Conservation (phyloP, 116 monocot genomes). For the Dioscorea cayenensis region DNA sequence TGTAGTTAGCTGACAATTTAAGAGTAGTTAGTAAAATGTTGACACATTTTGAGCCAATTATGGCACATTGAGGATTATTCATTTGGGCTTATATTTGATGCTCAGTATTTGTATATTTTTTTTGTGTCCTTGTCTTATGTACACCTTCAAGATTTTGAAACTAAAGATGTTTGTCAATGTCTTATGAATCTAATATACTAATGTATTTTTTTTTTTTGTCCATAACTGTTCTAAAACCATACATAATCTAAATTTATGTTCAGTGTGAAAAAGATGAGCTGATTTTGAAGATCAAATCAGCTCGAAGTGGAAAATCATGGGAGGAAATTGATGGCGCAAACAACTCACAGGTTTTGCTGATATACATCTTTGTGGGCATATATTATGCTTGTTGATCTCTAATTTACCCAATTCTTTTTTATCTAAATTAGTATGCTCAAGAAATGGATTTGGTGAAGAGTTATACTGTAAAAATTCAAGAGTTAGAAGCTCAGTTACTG, state of each 20-base stretch:
- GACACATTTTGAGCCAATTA: not conserved
- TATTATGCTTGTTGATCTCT: not conserved
- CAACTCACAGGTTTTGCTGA: conserved; percentile 39
- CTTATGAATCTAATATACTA: not conserved
- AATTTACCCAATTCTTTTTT: not conserved
- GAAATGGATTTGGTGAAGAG: conserved; percentile 53
- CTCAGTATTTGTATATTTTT: not conserved
- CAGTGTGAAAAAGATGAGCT: conserved; percentile 88
- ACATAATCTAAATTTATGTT: not conserved
- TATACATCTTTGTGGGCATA: not conserved
- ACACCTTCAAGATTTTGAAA: not conserved
- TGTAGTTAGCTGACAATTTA: too few relatives aligned
- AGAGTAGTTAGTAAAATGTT: too few relatives aligned
- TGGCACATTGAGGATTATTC: not conserved
- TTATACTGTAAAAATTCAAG: conserved; percentile 73
- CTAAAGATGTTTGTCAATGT: not conserved
- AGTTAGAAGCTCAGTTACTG: conserved; percentile 66
- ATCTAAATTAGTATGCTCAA: conserved; percentile 15
- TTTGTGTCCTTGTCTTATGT: not conserved
- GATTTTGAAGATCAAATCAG: conserved; percentile 59
- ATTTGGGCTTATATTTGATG: not conserved
- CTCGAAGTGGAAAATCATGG: conserved; percentile 59
- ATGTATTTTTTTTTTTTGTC: not conserved
- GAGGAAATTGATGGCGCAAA: conserved; percentile 49
- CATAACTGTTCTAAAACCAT: not conserved